These are phyloP conservation scores for Agaricus sinodeliciosus DNA, from an alignment of 768 basidiomycete species.

Conservation along the genomic window DNA sequence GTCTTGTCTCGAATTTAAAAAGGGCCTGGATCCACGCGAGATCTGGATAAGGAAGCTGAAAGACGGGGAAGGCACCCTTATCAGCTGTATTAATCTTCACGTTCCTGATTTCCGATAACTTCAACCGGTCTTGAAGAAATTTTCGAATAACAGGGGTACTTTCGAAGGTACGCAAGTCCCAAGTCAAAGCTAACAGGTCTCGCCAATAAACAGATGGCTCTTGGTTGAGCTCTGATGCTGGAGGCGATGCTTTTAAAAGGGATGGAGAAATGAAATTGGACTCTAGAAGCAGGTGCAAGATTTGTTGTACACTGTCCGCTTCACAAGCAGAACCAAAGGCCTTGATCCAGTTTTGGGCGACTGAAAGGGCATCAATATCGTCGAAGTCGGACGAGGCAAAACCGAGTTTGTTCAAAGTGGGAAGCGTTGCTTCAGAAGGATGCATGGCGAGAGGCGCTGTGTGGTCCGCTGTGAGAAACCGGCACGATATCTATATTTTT, in stretches of 20 bases:
- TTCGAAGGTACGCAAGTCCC: conserved; percentile 56
- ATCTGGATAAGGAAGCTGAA: conserved; percentile 41
- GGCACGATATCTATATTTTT: not conserved
- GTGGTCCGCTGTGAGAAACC: not conserved
- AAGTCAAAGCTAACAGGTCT: conserved; percentile 56
- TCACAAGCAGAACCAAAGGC: conserved; percentile 27
- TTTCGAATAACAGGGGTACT: conserved; percentile 29
- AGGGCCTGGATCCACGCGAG: conserved; percentile 50
- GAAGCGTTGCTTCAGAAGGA: conserved; percentile 20
- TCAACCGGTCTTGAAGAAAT: conserved; percentile 45
- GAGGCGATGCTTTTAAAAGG: conserved; percentile 3
- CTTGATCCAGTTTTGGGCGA: conserved; percentile 36
- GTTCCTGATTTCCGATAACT: conserved; percentile 16
- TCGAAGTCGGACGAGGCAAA: conserved; percentile 18
- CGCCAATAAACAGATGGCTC: conserved; percentile 40
- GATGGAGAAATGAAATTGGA: conserved; percentile 19
- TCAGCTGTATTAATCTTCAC: conserved; percentile 19
- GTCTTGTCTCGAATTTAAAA: conserved; percentile 49
- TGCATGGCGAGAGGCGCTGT: conserved; percentile 7
- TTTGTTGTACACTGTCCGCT: conserved; percentile 25
- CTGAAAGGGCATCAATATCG: conserved; percentile 26
- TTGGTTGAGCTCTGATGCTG: conserved; percentile 8
- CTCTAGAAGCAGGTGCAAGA: conserved; percentile 28
- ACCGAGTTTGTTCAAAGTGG: conserved; percentile 24
- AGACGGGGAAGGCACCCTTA: conserved; percentile 12